Conservation (phyloP, 495 filamentous ascomycete species). For the Pyrenopolyporus hunteri region DNA sequence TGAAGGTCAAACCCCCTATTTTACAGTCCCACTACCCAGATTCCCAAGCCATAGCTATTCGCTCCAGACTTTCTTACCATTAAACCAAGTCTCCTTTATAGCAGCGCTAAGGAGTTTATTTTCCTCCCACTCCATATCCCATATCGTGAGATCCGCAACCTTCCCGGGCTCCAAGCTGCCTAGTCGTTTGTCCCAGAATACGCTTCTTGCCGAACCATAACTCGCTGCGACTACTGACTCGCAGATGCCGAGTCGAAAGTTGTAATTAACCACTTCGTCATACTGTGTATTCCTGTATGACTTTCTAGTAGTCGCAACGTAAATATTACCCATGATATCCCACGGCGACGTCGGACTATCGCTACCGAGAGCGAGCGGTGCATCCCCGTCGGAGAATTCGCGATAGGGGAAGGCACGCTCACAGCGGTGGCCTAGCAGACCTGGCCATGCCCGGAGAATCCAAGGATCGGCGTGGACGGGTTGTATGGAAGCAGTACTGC, state of each 20-base stretch:
- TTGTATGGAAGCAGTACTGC: slow-evolving; percentile 62
- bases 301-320: slow-evolving; percentile 63
- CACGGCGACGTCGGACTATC: slow-evolving; percentile 67
- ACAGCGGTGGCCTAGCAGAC: slow-evolving; percentile 61
- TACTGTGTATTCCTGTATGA: slow-evolving; percentile 57
- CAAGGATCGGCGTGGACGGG: slow-evolving; percentile 69
- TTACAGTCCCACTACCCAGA: background rate
- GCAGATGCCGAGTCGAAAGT: slow-evolving; percentile 60
- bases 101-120: slow-evolving; percentile 56
- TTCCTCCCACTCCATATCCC: slow-evolving; percentile 62
- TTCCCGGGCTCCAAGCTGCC: slow-evolving; percentile 57
- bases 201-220: slow-evolving; percentile 61
- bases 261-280: slow-evolving; percentile 55
- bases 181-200: slow-evolving; percentile 61
- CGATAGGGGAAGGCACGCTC: slow-evolving; percentile 66
- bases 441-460: slow-evolving; percentile 66
- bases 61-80: slow-evolving; percentile 54
- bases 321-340: slow-evolving; percentile 60
- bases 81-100: slow-evolving; percentile 62
- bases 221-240: slow-evolving; percentile 62
- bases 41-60: background rate
- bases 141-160: slow-evolving; percentile 63
- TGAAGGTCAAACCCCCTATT: background rate
- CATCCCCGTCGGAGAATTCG: slow-evolving; percentile 62
- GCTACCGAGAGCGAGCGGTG: slow-evolving; percentile 62